Evolutionary conservation across 1,284 basidiomycete species (phyloP), one percentile per base, ranked within the genome.

Genomic region (Anthracocystis walkeri): DNA sequence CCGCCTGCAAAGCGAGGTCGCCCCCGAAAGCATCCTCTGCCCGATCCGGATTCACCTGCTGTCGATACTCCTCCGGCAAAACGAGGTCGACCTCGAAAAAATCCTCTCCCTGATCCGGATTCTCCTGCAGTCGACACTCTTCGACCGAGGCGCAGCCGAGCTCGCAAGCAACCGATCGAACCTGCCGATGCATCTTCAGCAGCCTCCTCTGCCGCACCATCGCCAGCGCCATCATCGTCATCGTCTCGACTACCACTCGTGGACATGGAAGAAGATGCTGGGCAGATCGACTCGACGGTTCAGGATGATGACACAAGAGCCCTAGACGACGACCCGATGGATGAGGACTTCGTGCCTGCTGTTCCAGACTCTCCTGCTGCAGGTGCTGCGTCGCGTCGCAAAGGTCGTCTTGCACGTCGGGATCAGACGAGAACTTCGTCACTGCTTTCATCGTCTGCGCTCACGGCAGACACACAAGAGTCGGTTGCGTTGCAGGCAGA

Each of bases 341-440:
- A 53, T 0, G 63, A 61, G 3, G 31, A 35, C 5, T n/a, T 18
- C 11, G 16, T 14, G 14, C n/a, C 18, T 7, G 33, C 45, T 0
- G 40, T 52, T 4, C 53, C 68, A 4, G 58, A 71, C 20, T 65
- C 68, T n/a, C 63, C 68, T 18, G 50, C 58, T 14, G 62, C 45
- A 7, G 31, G 56, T 14, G 58, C 45, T 16, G 61, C 62, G 0
- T 45, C 46, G n/a, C 68, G 68, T 29, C 68, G 58, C 31, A 61
- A 49, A 18, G 18, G 50, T 35, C 58, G 62, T 6, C 21, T 45
- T 6, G 1, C 29, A 27, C 38, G 33, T 7, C 54, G 14, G n/a
- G 29, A 42, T 10, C 29, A 55, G n/a, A 46, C 55, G 11, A 40
- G 16, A 12, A 56, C 63, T 1, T 41, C 49, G 16, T 71, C 68